Conservation (phyloP, 495 filamentous ascomycete species). For the Penicillium samsonianum region DNA sequence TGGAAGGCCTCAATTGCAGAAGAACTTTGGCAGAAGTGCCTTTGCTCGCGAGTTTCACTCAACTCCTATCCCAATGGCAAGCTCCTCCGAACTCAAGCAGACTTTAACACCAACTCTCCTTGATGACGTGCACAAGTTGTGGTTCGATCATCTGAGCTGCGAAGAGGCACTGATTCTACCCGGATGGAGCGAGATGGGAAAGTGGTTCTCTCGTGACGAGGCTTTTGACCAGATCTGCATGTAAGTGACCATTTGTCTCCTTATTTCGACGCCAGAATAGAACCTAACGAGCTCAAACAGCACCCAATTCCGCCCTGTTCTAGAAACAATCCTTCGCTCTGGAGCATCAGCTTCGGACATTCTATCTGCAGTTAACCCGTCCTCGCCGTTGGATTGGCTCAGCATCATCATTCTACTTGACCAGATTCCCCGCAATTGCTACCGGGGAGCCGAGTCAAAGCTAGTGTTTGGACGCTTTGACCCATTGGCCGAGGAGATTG, state of each 20-base stretch:
- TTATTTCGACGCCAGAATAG: not conserved
- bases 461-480: slow-evolving; percentile 34
- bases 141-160: slow-evolving; percentile 25
- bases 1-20: slow-evolving; percentile 1
- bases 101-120: slow-evolving; percentile 27
- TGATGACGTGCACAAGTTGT: slow-evolving; percentile 24
- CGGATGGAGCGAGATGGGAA: slow-evolving; percentile 21
- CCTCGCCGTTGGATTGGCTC: slow-evolving; percentile 27
- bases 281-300: slow-evolving; percentile 15
- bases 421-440: slow-evolving; percentile 38
- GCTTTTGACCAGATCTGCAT: slow-evolving; percentile 33
- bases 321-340: slow-evolving; percentile 28
- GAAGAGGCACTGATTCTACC: slow-evolving; percentile 24
- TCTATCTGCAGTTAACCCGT: slow-evolving; percentile 22
- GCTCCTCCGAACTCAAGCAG: slow-evolving; percentile 17
- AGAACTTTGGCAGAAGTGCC: not conserved
- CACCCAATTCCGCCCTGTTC: slow-evolving; percentile 27
- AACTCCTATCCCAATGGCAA: slow-evolving; percentile 8
- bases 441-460: slow-evolving; percentile 31
- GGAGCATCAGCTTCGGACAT: slow-evolving; percentile 24
- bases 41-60: slow-evolving; percentile 10
- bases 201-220: slow-evolving; percentile 31
- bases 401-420: slow-evolving; percentile 32
- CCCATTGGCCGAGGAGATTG: slow-evolving; percentile 29
- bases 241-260: slow-evolving; percentile 19